Evolutionary conservation across 1,284 basidiomycete genomes (phyloP), one percentile per base, ranked within the genome.

Genomic region (Irpex sp.): DNA sequence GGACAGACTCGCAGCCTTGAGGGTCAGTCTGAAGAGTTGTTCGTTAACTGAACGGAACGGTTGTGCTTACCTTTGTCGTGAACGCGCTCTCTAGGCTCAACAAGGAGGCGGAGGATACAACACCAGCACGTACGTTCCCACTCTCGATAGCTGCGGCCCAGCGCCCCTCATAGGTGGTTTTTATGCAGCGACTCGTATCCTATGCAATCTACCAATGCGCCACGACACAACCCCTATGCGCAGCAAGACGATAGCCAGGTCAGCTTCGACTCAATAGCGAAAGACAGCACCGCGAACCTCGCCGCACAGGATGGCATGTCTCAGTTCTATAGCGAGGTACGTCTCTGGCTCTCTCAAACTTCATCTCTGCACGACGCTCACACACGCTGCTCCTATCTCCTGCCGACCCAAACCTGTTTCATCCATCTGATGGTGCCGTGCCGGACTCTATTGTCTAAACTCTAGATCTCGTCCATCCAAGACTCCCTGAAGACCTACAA

Each of bases 1-100:
- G 82, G 90, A 93, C 79, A 87, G 91, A 83, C 83, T 93, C 68
- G 89, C 91, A 72, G 90, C 89, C 66, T 84, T 92, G 84, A 87
- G 90, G 78, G 92, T 92, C 67, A 68, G 80, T 76, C 31, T 57
- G 39, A 31, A 31, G 9, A 55, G 11, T 31, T 26, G 7, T 8
- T 15, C 26, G 33, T 37, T 26, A 43, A 43, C 6, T 47, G 19
- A 31, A 19, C 46, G 13, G 3, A 4, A 17, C 17, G 54, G 19
- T n/a, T 37, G 50, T 57, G 19, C 33, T 55, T 35, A 51, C 57
- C 59, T 65, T 55, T 60, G 35, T 67, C 53, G 46, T 56, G 35
- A 47, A 60, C 54, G 37, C 35, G 35, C 21, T 51, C 19, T 39
- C 8, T 62, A 91, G 89, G 89, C 87, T 58, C 89, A 91, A 70